These are phyloP conservation scores for Kwoniella bestiolae DNA, from an alignment of 768 basidiomycete species.

Conservation along the genomic window DNA sequence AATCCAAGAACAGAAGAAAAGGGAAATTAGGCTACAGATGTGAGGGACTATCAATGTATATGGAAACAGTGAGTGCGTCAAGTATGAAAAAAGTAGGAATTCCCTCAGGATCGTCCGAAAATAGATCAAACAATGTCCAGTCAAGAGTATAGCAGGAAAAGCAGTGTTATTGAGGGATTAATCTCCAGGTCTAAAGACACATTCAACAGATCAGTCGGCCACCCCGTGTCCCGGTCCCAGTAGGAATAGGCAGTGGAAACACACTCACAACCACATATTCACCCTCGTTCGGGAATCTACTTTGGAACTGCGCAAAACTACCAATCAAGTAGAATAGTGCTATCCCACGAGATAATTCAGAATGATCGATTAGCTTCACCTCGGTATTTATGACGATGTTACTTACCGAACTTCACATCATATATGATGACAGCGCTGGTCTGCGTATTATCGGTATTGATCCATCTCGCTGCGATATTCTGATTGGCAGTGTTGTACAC, in stretches of 20 bases:
- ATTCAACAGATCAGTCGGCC: neutral
- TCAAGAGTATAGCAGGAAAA: too few relatives aligned
- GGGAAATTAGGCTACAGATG: too few relatives aligned
- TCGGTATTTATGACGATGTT: neutral
- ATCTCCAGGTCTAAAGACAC: neutral
- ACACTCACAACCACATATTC: slow-evolving; percentile 4
- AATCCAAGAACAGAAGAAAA: too few relatives aligned
- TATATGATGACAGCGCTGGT: neutral
- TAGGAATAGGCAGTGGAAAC: neutral
- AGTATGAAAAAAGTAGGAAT: too few relatives aligned
- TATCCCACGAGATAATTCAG: neutral
- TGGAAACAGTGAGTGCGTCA: too few relatives aligned
- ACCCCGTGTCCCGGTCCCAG: neutral
- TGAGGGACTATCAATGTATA: too few relatives aligned
- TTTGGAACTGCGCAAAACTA: neutral
- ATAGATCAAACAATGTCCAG: too few relatives aligned
- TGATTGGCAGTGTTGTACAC: neutral
- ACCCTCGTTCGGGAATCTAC: neutral
- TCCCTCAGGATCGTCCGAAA: too few relatives aligned
- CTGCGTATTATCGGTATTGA: neutral
- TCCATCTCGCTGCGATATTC: neutral
- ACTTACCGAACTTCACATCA: neutral
- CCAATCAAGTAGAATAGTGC: slow-evolving; percentile 1
- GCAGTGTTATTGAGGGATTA: neutral
- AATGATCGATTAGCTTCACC: neutral